Conservation (phyloP, 2,329 filamentous ascomycete genomes). For the Polychaeton citri region DNA sequence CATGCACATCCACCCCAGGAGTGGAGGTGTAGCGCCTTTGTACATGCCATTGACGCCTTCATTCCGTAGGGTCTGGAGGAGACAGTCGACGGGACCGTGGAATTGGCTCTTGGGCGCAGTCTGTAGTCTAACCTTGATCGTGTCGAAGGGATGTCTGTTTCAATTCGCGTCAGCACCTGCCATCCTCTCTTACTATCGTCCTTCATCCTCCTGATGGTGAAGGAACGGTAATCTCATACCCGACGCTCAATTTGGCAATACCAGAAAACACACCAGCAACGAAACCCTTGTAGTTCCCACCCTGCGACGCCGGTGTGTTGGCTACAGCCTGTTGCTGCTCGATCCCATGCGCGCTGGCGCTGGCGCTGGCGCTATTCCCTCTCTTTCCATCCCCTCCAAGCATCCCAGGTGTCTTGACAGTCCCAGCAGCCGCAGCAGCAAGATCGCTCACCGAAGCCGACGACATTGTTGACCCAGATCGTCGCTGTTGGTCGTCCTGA, state of each 20-base stretch:
- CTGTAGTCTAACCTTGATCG: conserved; percentile 89
- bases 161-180: conserved; percentile 4
- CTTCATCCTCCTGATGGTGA: background rate
- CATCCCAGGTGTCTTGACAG: too few species aligned
- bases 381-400: background rate
- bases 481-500: too few species aligned
- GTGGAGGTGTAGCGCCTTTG: conserved; percentile 75
- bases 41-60: conserved; percentile 80
- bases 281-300: conserved; percentile 75
- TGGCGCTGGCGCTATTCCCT: background rate
- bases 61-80: conserved; percentile 69
- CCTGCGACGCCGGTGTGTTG: background rate
- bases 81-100: conserved; percentile 71
- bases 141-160: conserved; percentile 72
- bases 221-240: conserved; percentile 38
- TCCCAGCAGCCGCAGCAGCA: background rate
- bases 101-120: conserved; percentile 70
- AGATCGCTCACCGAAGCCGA: background rate
- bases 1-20: conserved; percentile 99
- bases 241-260: conserved; percentile 63
- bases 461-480: too few species aligned
- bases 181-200: too few species aligned
- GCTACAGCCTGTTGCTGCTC: background rate
- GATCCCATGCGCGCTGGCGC: background rate
- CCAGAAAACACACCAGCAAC: conserved; percentile 93